Evolutionary conservation across 78 protist species (phyloP).

Genomic region (Protostelium mycophagum): DNA sequence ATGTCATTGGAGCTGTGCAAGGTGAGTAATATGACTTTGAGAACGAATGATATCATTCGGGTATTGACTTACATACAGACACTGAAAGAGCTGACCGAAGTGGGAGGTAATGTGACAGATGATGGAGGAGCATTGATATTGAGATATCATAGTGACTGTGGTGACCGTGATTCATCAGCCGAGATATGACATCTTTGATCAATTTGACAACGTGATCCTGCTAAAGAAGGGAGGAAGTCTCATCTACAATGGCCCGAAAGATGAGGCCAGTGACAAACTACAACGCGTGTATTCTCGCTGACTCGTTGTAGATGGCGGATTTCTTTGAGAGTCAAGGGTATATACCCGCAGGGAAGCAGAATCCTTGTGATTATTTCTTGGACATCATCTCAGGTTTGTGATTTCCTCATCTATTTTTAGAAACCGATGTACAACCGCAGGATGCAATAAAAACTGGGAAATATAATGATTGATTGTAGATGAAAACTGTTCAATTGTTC

Average conservation of each 20-base stretch:
- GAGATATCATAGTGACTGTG: neutral
- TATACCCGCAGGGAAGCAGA: neutral
- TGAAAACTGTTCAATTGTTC: neutral
- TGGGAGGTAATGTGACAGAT: too few relatives aligned
- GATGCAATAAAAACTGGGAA: too few relatives aligned
- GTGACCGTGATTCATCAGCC: neutral
- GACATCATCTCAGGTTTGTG: neutral
- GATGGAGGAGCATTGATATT: neutral
- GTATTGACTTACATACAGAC: neutral
- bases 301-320: neutral
- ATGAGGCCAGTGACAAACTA: neutral
- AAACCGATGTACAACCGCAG: too few relatives aligned
- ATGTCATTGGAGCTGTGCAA: constrained; percentile 11
- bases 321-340: neutral
- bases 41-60: neutral
- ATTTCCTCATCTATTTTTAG: too few relatives aligned
- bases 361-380: neutral
- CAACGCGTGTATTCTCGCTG: neutral
- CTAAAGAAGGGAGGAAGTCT: neutral
- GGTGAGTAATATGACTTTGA: too few relatives aligned
- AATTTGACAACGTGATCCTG: neutral
- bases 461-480: neutral
- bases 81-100: neutral
- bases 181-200: neutral
- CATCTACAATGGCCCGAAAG: neutral